Evolutionary conservation across 2,329 filamentous ascomycete species (phyloP), one percentile per base, ranked within the genome.

Genomic region (Sarocladiaceae sp.): DNA sequence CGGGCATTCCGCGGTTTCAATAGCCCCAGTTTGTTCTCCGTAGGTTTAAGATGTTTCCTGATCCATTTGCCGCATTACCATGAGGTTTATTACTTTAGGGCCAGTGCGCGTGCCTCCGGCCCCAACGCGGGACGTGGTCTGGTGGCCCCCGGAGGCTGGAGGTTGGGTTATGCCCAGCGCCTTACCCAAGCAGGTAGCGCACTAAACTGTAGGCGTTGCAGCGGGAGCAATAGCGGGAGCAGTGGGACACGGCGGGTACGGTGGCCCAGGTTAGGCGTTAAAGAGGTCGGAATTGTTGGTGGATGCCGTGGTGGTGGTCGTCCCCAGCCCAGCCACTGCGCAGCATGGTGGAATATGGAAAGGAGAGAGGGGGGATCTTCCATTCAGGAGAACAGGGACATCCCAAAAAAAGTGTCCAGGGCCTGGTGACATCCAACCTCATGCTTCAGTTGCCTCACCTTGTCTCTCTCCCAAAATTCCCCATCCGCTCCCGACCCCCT

Each of bases 291-390:
- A 17, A 36, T 36, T n/a, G 33, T n/a, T 12, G 33, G n/a, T n/a
- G n/a, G n/a, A n/a, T n/a, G n/a, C n/a, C n/a, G n/a, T n/a, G n/a
- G n/a, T n/a, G n/a, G n/a, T 44, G 22, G 8, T 44, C 26, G 44
- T 48, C 44, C 44, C 40, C 44, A 20, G n/a, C 44, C 44, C 44
- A 48, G 44, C 44, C 44, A 48, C 44, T 4, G 44, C 7, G 23
- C n/a, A 33, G 44, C 25, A 48, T 33, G 26, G 26, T 4, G 8
- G 4, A 20, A 25, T 11, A 46, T 39, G 35, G 17, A 39, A 39
- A 39, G 35, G 35, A 39, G 35, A n/a, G 35, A n/a, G 35, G 17
- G 17, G 10, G 35, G 10, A n/a, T 42, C 37, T 22, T 25, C 40
- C 31, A 48, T 48, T 28, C 44, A 48, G 44, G 44, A 28, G 44